A percentile compares a stretch with the other conserved stretches of the same genome.
These are phyloP conservation scores for Pichia nakasei DNA, from an alignment of 805 yeast genomes.

Conservation along the genomic window DNA sequence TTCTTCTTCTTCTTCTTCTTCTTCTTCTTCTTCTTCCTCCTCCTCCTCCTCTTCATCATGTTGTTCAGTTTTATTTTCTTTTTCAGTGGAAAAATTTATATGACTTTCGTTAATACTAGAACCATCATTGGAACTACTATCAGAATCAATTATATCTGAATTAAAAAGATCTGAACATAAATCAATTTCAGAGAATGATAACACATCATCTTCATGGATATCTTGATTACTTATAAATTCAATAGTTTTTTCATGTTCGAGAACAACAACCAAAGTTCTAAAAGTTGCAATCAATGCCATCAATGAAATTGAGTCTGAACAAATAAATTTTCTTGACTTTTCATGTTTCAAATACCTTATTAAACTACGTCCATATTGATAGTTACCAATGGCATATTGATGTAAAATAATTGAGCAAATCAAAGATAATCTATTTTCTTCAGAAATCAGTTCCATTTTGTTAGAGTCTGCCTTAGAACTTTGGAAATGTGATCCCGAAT, in stretches of 20 bases:
- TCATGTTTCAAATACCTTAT: conserved; percentile 19
- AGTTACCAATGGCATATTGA: conserved; percentile 18
- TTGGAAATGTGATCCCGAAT: no score
- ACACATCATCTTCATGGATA: not conserved
- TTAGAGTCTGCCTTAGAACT: no score
- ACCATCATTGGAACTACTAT: not conserved
- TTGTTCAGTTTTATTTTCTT: no score
- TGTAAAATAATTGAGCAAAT: conserved; percentile 24
- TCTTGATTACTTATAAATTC: not conserved
- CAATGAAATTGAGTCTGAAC: conserved; percentile 20
- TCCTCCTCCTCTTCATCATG: no score
- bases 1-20: no score
- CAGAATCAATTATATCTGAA: not conserved
- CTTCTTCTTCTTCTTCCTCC: no score
- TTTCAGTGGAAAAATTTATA: no score
- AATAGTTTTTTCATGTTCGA: conserved; percentile 2
- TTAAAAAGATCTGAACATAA: not conserved
- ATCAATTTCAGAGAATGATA: not conserved
- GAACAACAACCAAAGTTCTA: conserved; percentile 16
- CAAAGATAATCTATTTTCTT: conserved; percentile 24
- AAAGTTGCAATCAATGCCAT: conserved; percentile 23
- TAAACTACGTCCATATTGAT: conserved; percentile 16
- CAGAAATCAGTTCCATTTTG: conserved; percentile 10
- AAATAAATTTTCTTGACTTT: conserved; percentile 4
- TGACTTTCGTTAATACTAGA: no score